Conservation (phyloP, 441 rosid genomes). For the Daphne laureola region DNA sequence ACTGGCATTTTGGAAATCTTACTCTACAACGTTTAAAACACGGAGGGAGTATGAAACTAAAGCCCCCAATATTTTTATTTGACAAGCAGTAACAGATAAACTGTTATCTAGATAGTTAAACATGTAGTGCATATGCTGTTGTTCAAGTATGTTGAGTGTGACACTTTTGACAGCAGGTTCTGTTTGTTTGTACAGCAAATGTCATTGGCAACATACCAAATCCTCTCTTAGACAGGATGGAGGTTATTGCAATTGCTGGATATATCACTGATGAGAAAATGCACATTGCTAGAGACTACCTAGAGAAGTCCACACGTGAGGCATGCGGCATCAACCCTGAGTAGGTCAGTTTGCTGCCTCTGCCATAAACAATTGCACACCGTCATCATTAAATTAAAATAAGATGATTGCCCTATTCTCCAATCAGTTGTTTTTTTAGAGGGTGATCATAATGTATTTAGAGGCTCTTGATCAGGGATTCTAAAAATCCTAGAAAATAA, state of each 20-base stretch:
- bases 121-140: too few species aligned
- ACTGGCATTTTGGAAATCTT: too few species aligned
- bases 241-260: conserved; percentile 83
- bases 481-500: too few species aligned
- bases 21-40: too few species aligned
- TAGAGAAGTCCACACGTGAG: conserved; percentile 71
- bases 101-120: too few species aligned
- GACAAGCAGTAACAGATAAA: too few species aligned
- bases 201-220: conserved; percentile 70
- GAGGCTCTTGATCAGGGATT: too few species aligned
- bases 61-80: too few species aligned
- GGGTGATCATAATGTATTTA: too few species aligned
- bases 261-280: conserved; percentile 95
- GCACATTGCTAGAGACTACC: conserved; percentile 89
- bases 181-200: conserved; percentile 97
- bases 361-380: background rate
- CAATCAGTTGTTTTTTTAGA: too few species aligned
- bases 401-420: too few species aligned
- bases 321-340: conserved; percentile 94
- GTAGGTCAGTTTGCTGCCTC: conserved; percentile 41
- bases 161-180: conserved; percentile 46
- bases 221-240: conserved; percentile 97
- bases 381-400: background rate
- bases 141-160: background rate
- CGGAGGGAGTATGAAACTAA: background rate